These are phyloP conservation scores for Rhynchosporium graminicola DNA, from an alignment of 2,329 filamentous ascomycete species.

Conservation along the genomic window DNA sequence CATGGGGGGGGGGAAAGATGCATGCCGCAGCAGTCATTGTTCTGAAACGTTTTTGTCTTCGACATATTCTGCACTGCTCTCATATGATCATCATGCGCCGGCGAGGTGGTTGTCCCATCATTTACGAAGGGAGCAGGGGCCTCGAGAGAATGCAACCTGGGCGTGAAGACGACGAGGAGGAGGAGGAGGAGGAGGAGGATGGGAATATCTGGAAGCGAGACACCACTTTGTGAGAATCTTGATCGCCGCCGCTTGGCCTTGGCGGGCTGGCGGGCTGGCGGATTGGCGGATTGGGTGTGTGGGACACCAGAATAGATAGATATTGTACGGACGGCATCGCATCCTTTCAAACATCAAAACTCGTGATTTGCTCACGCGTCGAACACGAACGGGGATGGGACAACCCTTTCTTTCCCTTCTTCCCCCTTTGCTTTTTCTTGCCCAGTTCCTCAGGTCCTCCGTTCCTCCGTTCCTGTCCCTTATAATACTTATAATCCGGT, in stretches of 20 bases:
- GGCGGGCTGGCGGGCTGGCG: neutral
- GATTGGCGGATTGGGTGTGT: neutral
- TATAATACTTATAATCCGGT: too few species aligned
- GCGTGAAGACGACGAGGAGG: neutral
- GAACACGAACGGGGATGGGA: neutral
- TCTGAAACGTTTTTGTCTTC: neutral
- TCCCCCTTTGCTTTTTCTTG: neutral
- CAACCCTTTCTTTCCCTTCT: neutral
- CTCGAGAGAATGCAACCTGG: neutral
- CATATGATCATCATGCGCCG: constrained; percentile 9
- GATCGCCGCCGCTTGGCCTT: constrained; percentile 4
- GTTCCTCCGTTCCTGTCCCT: too few species aligned
- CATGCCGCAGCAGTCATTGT: neutral
- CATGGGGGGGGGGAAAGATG: neutral
- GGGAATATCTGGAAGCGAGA: constrained; percentile 2
- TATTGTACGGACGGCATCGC: neutral
- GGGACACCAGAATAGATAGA: constrained; percentile 23
- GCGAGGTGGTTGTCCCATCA: neutral
- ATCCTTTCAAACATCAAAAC: neutral
- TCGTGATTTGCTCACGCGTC: constrained; percentile 1
- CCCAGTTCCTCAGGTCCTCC: neutral
- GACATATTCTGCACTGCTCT: neutral
- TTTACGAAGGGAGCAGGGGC: neutral
- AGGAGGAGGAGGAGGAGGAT: neutral
- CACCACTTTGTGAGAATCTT: neutral